phyloP scores from a whole-genome alignment of 768 basidiomycete genomes.

The Leccinum uliginosum region DNA sequence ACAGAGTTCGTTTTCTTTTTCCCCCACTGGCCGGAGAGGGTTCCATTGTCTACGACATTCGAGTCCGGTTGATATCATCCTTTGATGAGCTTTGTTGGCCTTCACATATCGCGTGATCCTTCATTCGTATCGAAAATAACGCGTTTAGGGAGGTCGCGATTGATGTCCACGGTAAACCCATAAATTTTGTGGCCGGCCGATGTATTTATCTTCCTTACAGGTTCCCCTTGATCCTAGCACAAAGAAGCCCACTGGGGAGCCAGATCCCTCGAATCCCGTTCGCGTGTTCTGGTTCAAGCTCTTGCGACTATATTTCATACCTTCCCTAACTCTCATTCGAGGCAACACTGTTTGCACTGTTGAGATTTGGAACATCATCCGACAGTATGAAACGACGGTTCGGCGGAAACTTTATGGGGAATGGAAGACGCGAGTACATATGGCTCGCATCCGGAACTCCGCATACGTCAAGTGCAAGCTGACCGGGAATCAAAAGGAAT shows the following conservation, averaged over 20 bases:
- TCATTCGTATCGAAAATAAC: conserved; percentile 76
- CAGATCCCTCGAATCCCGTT: conserved; percentile 55
- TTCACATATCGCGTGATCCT: conserved; percentile 77
- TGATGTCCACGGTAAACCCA: conserved; percentile 47
- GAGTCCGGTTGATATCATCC: conserved; percentile 68
- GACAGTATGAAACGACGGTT: conserved; percentile 67
- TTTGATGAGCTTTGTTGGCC: conserved; percentile 72
- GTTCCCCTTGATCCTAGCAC: conserved; percentile 52
- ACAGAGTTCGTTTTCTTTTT: conserved; percentile 90
- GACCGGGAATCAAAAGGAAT: conserved; percentile 87
- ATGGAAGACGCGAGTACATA: conserved; percentile 79
- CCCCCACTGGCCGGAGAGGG: conserved; percentile 70
- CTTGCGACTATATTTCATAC: conserved; percentile 76
- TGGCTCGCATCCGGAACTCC: conserved; percentile 72
- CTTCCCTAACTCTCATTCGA: conserved; percentile 79
- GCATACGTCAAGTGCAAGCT: conserved; percentile 75
- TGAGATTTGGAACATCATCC: conserved; percentile 89
- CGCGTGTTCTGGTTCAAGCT: conserved; percentile 83
- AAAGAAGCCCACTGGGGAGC: conserved; percentile 50
- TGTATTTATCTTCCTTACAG: conserved; percentile 25
- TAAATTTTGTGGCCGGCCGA: neutral
- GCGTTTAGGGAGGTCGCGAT: conserved; percentile 66
- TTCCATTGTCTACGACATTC: conserved; percentile 59
- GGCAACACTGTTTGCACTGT: conserved; percentile 86
- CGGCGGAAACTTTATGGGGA: conserved; percentile 95